These are phyloP conservation scores for Onygenales sp. DNA, from an alignment of 2,329 filamentous ascomycete genomes.

Conservation along the genomic window DNA sequence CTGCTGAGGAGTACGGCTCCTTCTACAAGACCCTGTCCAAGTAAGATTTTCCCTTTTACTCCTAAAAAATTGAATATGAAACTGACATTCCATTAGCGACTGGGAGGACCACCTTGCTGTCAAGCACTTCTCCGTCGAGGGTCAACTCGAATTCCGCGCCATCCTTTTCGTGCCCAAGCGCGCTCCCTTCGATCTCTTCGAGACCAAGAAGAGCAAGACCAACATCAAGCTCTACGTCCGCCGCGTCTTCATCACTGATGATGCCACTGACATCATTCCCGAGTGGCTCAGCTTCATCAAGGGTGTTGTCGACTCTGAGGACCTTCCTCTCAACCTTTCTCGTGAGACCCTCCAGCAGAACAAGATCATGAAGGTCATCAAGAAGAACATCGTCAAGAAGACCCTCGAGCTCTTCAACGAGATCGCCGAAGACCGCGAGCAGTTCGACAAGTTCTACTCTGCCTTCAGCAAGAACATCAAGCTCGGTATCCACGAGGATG, in stretches of 20 bases:
- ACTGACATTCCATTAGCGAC: conserved; percentile 43
- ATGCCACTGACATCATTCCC: conserved; percentile 96
- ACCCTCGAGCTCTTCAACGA: conserved; percentile 98
- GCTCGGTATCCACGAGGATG: conserved; percentile 99
- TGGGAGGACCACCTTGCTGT: conserved; percentile 99
- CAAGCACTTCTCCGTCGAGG: conserved; percentile 99
- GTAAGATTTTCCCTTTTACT: conserved; percentile 12
- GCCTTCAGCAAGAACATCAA: conserved; percentile 99
- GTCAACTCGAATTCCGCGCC: conserved; percentile 99
- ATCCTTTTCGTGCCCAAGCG: conserved; percentile 99
- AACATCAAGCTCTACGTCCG: conserved; percentile 99
- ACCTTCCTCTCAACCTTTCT: conserved; percentile 97
- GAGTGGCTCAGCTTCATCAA: conserved; percentile 99
- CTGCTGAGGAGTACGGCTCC: conserved; percentile 88
- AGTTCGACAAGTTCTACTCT: conserved; percentile 99
- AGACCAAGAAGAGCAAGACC: conserved; percentile 99
- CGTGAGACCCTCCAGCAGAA: conserved; percentile 99
- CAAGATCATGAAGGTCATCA: conserved; percentile 99
- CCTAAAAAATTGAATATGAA: background rate
- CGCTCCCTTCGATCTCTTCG: conserved; percentile 97
- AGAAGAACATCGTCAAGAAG: conserved; percentile 99
- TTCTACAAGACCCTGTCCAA: conserved; percentile 99
- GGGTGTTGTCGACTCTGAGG: conserved; percentile 99
- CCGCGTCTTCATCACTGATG: conserved; percentile 99
- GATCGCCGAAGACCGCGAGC: conserved; percentile 98